Conservation (phyloP, 2,329 filamentous ascomycete species). For the Clonostachys rhizophaga region DNA sequence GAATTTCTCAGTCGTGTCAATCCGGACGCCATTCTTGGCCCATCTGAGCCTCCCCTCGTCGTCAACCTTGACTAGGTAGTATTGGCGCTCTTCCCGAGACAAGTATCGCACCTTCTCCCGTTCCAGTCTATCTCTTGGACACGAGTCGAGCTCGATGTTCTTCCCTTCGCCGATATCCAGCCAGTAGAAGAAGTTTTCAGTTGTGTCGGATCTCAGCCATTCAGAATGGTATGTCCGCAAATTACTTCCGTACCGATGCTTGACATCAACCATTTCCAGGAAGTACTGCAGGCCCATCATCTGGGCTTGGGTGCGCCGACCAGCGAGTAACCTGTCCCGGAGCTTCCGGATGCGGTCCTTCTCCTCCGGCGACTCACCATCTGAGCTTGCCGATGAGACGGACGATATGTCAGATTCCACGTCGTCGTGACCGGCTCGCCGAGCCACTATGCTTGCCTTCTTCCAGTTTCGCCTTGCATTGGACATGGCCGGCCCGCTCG, state of each 20-base stretch:
- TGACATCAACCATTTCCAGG: conserved; percentile 76
- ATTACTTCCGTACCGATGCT: conserved; percentile 85
- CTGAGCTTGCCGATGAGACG: conserved; percentile 24
- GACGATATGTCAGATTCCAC: conserved; percentile 35
- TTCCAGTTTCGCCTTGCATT: conserved; percentile 69
- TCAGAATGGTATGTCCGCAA: conserved; percentile 75
- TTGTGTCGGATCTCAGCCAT: conserved; percentile 74
- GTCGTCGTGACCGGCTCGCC: conserved; percentile 67
- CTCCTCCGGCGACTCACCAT: conserved; percentile 27
- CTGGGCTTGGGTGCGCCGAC: conserved; percentile 62
- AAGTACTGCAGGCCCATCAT: conserved; percentile 87
- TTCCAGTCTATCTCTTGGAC: conserved; percentile 70
- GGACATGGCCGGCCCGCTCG: conserved; percentile 9
- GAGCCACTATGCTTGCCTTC: conserved; percentile 65
- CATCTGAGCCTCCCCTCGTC: conserved; percentile 72
- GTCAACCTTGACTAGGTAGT: conserved; percentile 78
- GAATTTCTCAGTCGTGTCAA: conserved; percentile 71
- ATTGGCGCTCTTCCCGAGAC: conserved; percentile 72
- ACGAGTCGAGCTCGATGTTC: conserved; percentile 63
- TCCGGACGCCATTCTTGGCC: conserved; percentile 75
- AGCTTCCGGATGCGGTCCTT: conserved; percentile 28
- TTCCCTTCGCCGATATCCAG: conserved; percentile 77
- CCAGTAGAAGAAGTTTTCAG: conserved; percentile 94
- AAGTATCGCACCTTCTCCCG: conserved; percentile 80
- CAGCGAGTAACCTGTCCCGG: conserved; percentile 44